Base-by-base conservation (phyloP, 768 basidiomycete genomes). In the Boletus reticulatus region DNA sequence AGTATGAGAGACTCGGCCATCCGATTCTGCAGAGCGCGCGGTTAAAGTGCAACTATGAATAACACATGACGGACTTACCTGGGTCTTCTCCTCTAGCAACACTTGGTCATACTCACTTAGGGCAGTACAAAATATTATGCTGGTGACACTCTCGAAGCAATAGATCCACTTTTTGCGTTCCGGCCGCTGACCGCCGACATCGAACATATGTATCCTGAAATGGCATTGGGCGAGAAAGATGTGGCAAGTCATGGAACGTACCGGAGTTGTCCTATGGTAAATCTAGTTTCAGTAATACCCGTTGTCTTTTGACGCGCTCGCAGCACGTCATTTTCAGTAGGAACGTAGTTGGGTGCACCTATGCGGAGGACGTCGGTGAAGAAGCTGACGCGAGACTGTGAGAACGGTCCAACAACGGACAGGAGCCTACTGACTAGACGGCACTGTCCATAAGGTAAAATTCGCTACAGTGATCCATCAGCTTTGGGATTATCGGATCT, bases 401-500 rank as follows among this genome's bases (percentile, higher is more conserved):
- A 56, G 60, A 22, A 48, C 20, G 19, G 46, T 31, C 22, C 0
- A 31, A 7, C 14, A 16, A 36, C 8, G 11, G 48, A 41, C 2
- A 31, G 16, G 19, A 50, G 9, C 10, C 24, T 12, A 81, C 89
- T 67, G 62, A 92, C 91, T 96, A 96, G 43, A 79, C 78, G 0
- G 95, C 95, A n/a, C 84, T 90, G 67, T 97, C 95, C 92, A 95
- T 96, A 16, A 97, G 76, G 67, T 96, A 95, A 64, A 96, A 96
- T 52, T 94, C 87, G 67, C 77, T 83, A 20, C 76, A 75, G 59
- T 85, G 84, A 32, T 81, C 80, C 78, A 82, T 78, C 10, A 82
- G 66, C 11, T 71, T 69, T 4, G 65, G 53, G 1, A 85, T 82
- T 50, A 87, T 79, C 12, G 84, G 82, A 65, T 91, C 88, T 52